These are phyloP conservation scores for Suillus americanus DNA, from an alignment of 768 basidiomycete genomes.

Conservation along the genomic window DNA sequence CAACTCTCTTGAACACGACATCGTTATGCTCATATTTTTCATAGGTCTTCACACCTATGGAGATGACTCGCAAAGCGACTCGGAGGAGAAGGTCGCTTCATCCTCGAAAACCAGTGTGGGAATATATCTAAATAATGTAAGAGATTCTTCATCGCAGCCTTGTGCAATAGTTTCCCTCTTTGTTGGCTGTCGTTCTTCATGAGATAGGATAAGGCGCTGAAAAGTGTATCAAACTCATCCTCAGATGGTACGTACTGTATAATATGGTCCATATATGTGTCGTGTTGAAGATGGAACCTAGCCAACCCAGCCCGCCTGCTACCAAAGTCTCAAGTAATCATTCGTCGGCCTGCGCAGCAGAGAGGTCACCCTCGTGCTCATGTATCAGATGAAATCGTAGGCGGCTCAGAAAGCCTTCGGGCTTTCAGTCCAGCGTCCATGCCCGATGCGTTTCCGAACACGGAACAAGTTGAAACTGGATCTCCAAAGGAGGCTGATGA, in stretches of 20 bases:
- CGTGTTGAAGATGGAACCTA: conserved; percentile 1
- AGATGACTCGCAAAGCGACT: conserved; percentile 62
- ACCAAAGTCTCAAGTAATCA: conserved; percentile 58
- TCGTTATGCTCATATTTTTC: neutral
- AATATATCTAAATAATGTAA: conserved; percentile 50
- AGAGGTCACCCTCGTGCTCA: conserved; percentile 52
- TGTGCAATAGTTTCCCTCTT: conserved; percentile 59
- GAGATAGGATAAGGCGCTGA: conserved; percentile 63
- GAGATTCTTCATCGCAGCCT: conserved; percentile 44
- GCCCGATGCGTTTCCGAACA: neutral
- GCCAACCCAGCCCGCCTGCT: conserved; percentile 37
- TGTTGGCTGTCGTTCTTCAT: conserved; percentile 59
- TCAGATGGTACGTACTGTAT: conserved; percentile 29
- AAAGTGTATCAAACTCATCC: conserved; percentile 24
- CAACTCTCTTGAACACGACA: neutral
- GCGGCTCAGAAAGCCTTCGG: conserved; percentile 15
- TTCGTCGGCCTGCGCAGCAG: conserved; percentile 47
- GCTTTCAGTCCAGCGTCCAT: neutral
- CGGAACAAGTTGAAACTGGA: neutral
- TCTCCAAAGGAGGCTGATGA: conserved; percentile 39
- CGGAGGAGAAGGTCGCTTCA: conserved; percentile 42
- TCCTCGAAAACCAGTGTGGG: conserved; percentile 20
- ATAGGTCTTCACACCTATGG: conserved; percentile 63
- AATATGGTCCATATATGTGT: neutral
- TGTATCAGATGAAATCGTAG: conserved; percentile 44